Evolutionary conservation across 352 stramenopile species (phyloP).

Genomic region (Phytophthora uliginosa): DNA sequence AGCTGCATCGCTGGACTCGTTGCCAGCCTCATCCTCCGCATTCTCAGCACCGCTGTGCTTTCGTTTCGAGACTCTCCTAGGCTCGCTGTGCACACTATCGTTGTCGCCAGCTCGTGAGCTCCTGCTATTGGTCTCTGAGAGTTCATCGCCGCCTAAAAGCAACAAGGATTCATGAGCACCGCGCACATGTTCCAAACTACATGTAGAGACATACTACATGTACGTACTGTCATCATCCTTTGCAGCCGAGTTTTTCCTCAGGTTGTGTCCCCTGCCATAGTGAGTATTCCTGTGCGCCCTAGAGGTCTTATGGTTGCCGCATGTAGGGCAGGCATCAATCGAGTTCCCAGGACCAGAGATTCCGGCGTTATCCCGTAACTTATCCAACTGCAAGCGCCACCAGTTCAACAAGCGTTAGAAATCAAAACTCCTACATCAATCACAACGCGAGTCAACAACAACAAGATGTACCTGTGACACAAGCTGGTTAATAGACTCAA

Average conservation of each 20-base stretch:
- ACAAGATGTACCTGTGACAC: conserved; percentile 60
- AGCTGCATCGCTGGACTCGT: conserved; percentile 64
- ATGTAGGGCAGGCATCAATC: conserved; percentile 45
- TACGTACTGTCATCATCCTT: conserved; percentile 51
- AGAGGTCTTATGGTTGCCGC: conserved; percentile 25
- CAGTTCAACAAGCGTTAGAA: conserved; percentile 12
- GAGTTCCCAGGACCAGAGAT: conserved; percentile 14
- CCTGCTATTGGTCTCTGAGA: conserved; percentile 38
- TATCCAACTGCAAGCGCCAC: conserved; percentile 56
- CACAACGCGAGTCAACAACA: neutral
- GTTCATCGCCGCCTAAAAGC: conserved; percentile 30
- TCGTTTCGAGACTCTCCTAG: conserved; percentile 22
- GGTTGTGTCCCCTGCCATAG: conserved; percentile 16
- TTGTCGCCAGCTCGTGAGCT: conserved; percentile 36
- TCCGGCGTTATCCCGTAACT: conserved; percentile 58
- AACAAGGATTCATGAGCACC: conserved; percentile 22
- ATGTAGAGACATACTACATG: neutral
- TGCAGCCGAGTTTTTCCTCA: conserved; percentile 33
- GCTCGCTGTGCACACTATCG: conserved; percentile 39
- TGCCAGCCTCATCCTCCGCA: conserved; percentile 54
- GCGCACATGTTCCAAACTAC: neutral
- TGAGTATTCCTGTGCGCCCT: conserved; percentile 34
- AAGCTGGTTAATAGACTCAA: conserved; percentile 88
- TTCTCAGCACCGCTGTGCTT: conserved; percentile 42
- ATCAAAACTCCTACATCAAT: neutral